Evolutionary conservation across 2,329 filamentous ascomycete genomes (phyloP).

Genomic region (Dactylellina sp.): DNA sequence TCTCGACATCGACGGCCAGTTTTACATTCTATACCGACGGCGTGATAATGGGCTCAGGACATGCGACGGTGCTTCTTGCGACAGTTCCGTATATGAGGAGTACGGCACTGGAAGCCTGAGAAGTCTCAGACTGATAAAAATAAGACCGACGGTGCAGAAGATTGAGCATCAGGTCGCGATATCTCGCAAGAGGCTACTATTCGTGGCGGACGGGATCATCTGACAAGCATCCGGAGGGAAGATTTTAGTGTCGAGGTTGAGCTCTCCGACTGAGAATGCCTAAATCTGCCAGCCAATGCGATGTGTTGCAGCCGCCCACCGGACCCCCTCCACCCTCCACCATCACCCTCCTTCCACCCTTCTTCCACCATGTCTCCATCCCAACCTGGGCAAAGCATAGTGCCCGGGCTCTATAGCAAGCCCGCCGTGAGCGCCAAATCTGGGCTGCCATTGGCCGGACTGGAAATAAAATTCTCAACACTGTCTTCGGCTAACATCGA

Average conservation of each 20-base stretch:
- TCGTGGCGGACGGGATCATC: constrained; percentile 16
- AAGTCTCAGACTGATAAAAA: no score
- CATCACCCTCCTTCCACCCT: no score
- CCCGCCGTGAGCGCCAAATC: constrained; percentile 53
- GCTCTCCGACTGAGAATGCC: constrained; percentile 15
- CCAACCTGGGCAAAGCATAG: constrained; percentile 54
- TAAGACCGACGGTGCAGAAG: background rate
- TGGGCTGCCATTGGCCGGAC: constrained; percentile 42
- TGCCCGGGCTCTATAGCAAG: constrained; percentile 34
- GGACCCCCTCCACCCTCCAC: no score
- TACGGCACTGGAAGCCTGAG: no score
- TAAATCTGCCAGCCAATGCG: constrained; percentile 31
- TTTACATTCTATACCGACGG: background rate
- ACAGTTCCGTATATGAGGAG: no score
- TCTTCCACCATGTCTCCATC: constrained; percentile 28
- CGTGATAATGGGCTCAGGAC: constrained; percentile 1
- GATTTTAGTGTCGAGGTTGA: constrained; percentile 9
- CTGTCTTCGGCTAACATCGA: constrained; percentile 38
- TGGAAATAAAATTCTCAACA: constrained; percentile 56
- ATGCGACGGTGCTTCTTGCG: background rate
- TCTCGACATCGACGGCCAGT: constrained; percentile 5
- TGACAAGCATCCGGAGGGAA: no score
- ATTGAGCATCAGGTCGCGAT: background rate
- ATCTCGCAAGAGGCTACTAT: background rate
- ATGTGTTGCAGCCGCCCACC: constrained; percentile 56